Evolutionary conservation across 1,284 basidiomycete species (phyloP), one percentile per base, ranked within the genome.

Genomic region (Malassezia obtusa): DNA sequence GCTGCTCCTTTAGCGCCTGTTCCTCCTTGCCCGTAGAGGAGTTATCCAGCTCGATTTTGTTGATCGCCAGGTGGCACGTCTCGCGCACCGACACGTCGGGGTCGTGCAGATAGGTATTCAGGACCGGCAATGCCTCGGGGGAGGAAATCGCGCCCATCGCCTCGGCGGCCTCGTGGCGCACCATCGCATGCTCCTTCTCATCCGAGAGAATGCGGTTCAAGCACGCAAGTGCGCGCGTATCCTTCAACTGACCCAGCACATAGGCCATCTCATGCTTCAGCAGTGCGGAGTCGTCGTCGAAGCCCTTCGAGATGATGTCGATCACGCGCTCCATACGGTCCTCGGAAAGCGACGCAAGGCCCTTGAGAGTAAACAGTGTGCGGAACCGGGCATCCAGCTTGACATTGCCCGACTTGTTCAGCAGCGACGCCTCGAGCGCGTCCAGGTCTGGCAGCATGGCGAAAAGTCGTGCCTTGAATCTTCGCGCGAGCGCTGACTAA

Each of bases 231-330:
- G 92, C 94, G 10, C 79, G 79, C 0, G 76, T 69, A 43, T 81
- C 81, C 63, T 84, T 83, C 71, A 94, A 86, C 76, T 99, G 92
- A 0, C 92, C 92, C 1, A 99, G 81, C 61, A 91, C 92, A 73
- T 98, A 99, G 1, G 92, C 92, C 3, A 98, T 80, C 74, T 99
- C 92, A 75, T 99, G 92, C 74, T 95, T 96, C 44, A 99, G 81
- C 45, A 99, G 76, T 7, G 90, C 87, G 39, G 89, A 94, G 15
- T 84, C 81, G 75, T 94, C 90, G 31, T 77, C 75, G 71, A 96
- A 89, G 17, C 86, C 91, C 78, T 84, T 83, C 22, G 85, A 83
- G 66, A 98, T 90, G 68, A 91, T 86, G 43, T 79, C 74, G 38
- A 96, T 84, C 11, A 89, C 88, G 9, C 64, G 59, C 26, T 53